A percentile compares a stretch with the other conserved stretches of the same genome.
These are phyloP conservation scores for Nothopassalora personata DNA, from an alignment of 2,329 filamentous ascomycete genomes.

Conservation along the genomic window DNA sequence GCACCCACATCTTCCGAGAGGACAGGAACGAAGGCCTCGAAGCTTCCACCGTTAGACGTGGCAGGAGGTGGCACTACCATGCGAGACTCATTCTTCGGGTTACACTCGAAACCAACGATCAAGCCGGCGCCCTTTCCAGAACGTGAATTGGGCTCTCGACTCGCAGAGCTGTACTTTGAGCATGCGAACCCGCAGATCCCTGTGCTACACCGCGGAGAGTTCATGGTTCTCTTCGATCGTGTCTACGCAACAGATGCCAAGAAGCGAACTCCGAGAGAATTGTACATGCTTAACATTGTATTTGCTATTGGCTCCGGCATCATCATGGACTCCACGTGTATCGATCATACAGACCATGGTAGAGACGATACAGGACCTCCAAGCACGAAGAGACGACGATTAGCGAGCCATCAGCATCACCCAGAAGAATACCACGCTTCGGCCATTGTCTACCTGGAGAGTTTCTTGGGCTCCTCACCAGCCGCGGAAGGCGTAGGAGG, in stretches of 20 bases:
- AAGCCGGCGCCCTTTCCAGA: slow-evolving; percentile 80
- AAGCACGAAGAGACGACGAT: slow-evolving; percentile 47
- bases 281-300: slow-evolving; percentile 95
- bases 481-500: slow-evolving; percentile 66
- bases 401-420: slow-evolving; percentile 52
- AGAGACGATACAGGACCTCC: slow-evolving; percentile 24
- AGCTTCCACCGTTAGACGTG: slow-evolving; percentile 46
- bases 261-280: slow-evolving; percentile 66
- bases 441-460: slow-evolving; percentile 84
- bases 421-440: slow-evolving; percentile 96
- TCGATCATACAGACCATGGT: slow-evolving; percentile 33
- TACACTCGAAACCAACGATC: slow-evolving; percentile 85
- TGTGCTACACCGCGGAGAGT: slow-evolving; percentile 81
- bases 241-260: slow-evolving; percentile 67
- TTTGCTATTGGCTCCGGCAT: slow-evolving; percentile 94
- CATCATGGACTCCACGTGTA: slow-evolving; percentile 59
- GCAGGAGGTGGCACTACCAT: slow-evolving; percentile 67
- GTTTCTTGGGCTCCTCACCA: slow-evolving; percentile 66
- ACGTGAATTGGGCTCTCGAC: slow-evolving; percentile 62
- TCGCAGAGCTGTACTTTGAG: slow-evolving; percentile 86
- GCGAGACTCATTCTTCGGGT: slow-evolving; percentile 94
- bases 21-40: slow-evolving; percentile 49
- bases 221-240: slow-evolving; percentile 79
- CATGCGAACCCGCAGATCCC: slow-evolving; percentile 95
- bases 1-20: slow-evolving; percentile 58